Base-by-base conservation (phyloP, 345 rosid species). In the Pistacia integerrima region DNA sequence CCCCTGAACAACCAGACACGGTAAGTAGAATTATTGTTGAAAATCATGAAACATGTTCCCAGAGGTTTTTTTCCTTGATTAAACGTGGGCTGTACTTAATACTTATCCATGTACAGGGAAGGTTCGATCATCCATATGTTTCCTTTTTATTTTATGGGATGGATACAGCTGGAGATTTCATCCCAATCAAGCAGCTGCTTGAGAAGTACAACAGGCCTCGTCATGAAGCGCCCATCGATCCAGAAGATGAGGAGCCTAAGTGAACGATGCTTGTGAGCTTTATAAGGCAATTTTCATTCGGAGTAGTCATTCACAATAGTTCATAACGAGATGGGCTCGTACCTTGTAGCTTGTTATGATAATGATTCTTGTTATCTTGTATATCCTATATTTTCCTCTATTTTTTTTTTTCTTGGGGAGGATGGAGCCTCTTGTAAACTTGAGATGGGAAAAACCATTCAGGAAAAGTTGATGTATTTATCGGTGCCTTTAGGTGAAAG, bases 91-190 rank as follows among this genome's bases (percentile, higher is more conserved):
- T 25, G 28, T 54, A 30, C 38, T 54, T 25, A 25, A 35, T 57
- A 44, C 33, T 55, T 49, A 74, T 48, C 57, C 60, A 74, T 79
- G 38, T 83, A 82, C 97, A 93, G 98, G 94, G 80, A 78, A 85
- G 93, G 85, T 91, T 90, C 48, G 99, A 95, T 75, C 99, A 95
- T 88, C 98, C 98, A 14, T 92, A 90, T 78, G 44, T 88, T 22
- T 92, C 98, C 20, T 88, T 93, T 56, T 82, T 95, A 67, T 95
- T 90, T 81, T 95, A 95, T 13, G 98, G 99, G 63, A 79, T 84
- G 68, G 98, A 95, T 80, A 66, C 87, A 20, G 92, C 93, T 17
- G 98, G 97, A 76, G 99, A 95, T 82, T 95, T 90, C 88, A 92
- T 95, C 81, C 97, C 98, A 5, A 86, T 92, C 84, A 90, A 90